These are phyloP conservation scores for Candida silvicultrix DNA, from an alignment of 805 yeast genomes.

Conservation along the genomic window DNA sequence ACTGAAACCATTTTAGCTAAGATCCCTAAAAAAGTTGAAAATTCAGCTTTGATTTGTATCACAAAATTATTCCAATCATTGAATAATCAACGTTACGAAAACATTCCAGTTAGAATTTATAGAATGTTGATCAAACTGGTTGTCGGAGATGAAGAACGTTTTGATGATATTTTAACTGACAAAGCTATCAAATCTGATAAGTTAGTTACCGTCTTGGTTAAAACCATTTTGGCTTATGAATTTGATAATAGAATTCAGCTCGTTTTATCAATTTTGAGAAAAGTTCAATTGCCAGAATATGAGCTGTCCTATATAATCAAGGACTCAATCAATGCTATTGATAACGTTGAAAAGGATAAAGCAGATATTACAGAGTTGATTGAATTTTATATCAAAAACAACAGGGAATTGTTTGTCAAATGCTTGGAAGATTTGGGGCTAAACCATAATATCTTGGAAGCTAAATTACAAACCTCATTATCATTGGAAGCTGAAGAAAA, in stretches of 20 bases:
- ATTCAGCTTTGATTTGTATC: conserved; percentile 40
- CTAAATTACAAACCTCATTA: conserved; percentile 63
- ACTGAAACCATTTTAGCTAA: conserved; percentile 48
- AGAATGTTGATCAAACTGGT: conserved; percentile 24
- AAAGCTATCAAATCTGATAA: conserved; percentile 26
- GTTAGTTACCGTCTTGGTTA: conserved; percentile 36
- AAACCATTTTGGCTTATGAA: conserved; percentile 38
- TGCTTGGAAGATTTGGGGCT: conserved; percentile 29
- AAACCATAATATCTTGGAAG: conserved; percentile 45
- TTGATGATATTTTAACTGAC: not conserved
- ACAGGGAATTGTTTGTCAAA: conserved; percentile 33
- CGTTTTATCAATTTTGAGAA: conserved; percentile 30
- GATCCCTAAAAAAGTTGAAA: conserved; percentile 33
- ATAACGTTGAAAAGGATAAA: conserved; percentile 29
- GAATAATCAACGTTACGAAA: conserved; percentile 34
- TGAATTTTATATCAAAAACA: conserved; percentile 29
- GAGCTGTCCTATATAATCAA: conserved; percentile 31
- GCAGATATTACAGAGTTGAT: conserved; percentile 31
- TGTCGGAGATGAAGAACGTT: conserved; percentile 12
- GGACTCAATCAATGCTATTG: conserved; percentile 32
- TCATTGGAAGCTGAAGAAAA: conserved; percentile 21
- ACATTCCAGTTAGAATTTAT: conserved; percentile 32
- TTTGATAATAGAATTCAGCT: conserved; percentile 27
- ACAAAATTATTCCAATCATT: conserved; percentile 43
- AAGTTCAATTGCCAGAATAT: conserved; percentile 26